These are phyloP conservation scores for Fraxinus albicans DNA, from an alignment of 305 asterid genomes.

Conservation along the genomic window DNA sequence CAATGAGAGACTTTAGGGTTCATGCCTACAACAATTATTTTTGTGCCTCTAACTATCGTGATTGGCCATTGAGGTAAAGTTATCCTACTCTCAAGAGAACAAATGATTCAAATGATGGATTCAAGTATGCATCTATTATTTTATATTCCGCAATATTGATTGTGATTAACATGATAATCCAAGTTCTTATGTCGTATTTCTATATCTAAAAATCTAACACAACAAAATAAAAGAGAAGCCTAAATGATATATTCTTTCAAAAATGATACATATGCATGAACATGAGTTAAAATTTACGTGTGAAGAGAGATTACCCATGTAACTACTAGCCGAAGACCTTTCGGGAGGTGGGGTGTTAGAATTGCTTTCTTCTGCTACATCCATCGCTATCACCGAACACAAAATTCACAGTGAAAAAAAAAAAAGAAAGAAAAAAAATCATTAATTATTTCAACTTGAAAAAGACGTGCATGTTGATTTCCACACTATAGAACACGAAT, in stretches of 20 bases:
- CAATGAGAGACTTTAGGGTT: too few relatives aligned
- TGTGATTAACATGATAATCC: too few relatives aligned
- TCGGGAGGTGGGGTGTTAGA: constrained; percentile 20
- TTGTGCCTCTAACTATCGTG: too few relatives aligned
- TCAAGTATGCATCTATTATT: too few relatives aligned
- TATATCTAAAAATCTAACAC: too few relatives aligned
- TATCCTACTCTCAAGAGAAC: too few relatives aligned
- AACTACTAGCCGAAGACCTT: constrained; percentile 26
- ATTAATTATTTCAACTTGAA: constrained; percentile 16
- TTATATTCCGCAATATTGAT: too few relatives aligned
- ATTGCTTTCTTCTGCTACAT: constrained; percentile 23
- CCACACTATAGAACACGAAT: constrained; percentile 6
- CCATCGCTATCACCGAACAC: constrained; percentile 35
- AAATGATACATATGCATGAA: constrained; percentile 4
- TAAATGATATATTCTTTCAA: neutral
- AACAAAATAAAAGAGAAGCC: neutral
- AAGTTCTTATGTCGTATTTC: too few relatives aligned
- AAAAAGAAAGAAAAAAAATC: neutral
- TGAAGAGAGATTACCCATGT: constrained; percentile 24
- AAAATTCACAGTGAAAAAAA: constrained; percentile 16
- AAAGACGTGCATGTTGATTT: constrained; percentile 20
- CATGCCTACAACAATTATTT: too few relatives aligned
- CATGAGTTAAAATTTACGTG: neutral
- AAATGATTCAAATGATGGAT: too few relatives aligned
- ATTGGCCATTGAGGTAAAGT: too few relatives aligned